Percentiles rank a stretch among this genome's conserved stretches.
These are phyloP conservation scores for Coleophoma eucalyptorum DNA, from an alignment of 2,329 filamentous ascomycete genomes.

Conservation along the genomic window DNA sequence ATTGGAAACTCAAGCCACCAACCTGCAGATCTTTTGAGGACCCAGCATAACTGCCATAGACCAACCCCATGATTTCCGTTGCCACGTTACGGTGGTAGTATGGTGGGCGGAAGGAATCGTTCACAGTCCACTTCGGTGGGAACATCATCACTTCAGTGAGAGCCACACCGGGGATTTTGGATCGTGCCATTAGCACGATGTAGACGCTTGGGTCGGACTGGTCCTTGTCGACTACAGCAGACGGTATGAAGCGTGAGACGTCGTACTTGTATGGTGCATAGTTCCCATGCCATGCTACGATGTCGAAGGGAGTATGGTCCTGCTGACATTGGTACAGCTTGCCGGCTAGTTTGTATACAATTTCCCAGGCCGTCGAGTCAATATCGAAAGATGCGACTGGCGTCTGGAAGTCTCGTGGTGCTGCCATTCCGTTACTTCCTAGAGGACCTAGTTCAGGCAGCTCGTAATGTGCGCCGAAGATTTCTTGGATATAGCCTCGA, in stretches of 20 bases:
- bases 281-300: conserved; percentile 76
- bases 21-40: conserved; percentile 38
- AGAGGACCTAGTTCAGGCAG: conserved; percentile 63
- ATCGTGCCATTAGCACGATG: conserved; percentile 57
- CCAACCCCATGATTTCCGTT: conserved; percentile 40
- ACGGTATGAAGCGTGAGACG: conserved; percentile 54
- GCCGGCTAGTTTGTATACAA: conserved; percentile 63
- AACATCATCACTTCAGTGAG: conserved; percentile 63
- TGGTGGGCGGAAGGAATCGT: conserved; percentile 52
- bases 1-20: conserved; percentile 38
- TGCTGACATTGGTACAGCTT: conserved; percentile 61
- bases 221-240: conserved; percentile 54
- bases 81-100: conserved; percentile 52
- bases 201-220: conserved; percentile 64
- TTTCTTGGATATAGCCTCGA: conserved; percentile 60
- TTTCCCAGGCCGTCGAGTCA: conserved; percentile 30
- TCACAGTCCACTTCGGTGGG: conserved; percentile 60
- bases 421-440: conserved; percentile 61
- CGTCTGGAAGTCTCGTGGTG: conserved; percentile 59
- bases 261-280: conserved; percentile 77
- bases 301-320: conserved; percentile 69
- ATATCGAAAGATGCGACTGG: conserved; percentile 50
- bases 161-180: conserved; percentile 46
- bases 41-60: conserved; percentile 37
- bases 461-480: conserved; percentile 59